phyloP scores from a whole-genome alignment of 495 filamentous ascomycete genomes.

The Penicillium arizonense region DNA sequence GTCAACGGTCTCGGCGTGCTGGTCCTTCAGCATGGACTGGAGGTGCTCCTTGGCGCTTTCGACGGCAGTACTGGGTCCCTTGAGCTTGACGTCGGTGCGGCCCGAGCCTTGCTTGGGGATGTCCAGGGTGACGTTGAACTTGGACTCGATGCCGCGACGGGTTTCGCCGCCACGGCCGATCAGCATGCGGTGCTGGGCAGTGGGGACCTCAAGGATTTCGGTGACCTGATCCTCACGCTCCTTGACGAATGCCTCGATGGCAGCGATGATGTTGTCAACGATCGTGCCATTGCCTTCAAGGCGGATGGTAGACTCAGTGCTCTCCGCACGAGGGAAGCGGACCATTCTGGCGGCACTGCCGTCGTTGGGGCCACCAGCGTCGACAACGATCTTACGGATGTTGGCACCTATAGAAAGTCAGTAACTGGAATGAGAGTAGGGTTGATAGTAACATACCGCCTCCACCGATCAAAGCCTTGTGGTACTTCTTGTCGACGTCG shows the following conservation, averaged over 20 bases:
- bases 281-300: constrained; percentile 79
- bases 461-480: constrained; percentile 84
- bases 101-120: constrained; percentile 78
- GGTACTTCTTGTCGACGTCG: constrained; percentile 86
- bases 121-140: constrained; percentile 86
- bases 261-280: constrained; percentile 82
- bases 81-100: constrained; percentile 73
- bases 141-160: constrained; percentile 78
- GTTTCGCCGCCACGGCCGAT: constrained; percentile 91
- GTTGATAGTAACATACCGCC: constrained; percentile 61
- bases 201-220: constrained; percentile 73
- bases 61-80: constrained; percentile 72
- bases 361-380: constrained; percentile 87
- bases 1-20: constrained; percentile 80
- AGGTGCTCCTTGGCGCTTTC: constrained; percentile 85
- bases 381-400: constrained; percentile 80
- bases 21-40: constrained; percentile 72
- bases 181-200: constrained; percentile 83
- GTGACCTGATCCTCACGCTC: constrained; percentile 77
- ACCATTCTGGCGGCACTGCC: constrained; percentile 79
- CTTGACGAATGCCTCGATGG: constrained; percentile 74
- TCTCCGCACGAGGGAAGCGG: constrained; percentile 82
- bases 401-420: constrained; percentile 66
- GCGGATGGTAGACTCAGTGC: constrained; percentile 73
- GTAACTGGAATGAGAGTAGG: constrained; percentile 13